Evolutionary conservation across 2,329 filamentous ascomycete species (phyloP).

Genomic region (Colletotrichum sp.): DNA sequence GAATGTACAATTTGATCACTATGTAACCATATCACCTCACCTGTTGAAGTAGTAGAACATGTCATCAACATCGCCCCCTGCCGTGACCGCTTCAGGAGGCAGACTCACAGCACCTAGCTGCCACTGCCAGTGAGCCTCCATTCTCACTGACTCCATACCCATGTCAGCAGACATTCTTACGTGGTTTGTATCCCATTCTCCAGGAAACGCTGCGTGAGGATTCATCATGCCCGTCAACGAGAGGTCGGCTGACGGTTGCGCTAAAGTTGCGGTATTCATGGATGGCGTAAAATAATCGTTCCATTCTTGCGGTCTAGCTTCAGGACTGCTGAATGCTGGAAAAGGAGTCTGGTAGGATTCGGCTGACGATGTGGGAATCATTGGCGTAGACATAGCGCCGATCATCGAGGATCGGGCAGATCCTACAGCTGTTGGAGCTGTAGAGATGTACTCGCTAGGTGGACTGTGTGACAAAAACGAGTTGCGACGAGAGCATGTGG

Average conservation of each 20-base stretch:
- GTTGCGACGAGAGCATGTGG: not conserved
- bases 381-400: slow-evolving; percentile 22
- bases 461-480: not conserved
- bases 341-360: slow-evolving; percentile 18
- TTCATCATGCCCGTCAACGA: not conserved
- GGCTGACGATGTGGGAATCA: not conserved
- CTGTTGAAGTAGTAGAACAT: slow-evolving; percentile 17
- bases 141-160: not conserved
- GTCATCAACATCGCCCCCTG: slow-evolving; percentile 24
- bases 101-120: slow-evolving; percentile 24
- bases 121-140: not conserved
- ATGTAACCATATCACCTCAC: not conserved
- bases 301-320: slow-evolving; percentile 30
- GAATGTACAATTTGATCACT: not conserved
- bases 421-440: slow-evolving; percentile 17
- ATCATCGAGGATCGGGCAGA: slow-evolving; percentile 8
- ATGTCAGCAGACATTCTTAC: not conserved
- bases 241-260: not conserved
- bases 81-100: slow-evolving; percentile 21
- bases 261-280: not conserved
- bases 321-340: slow-evolving; percentile 26
- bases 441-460: slow-evolving; percentile 1
- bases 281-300: not conserved
- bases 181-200: not conserved
- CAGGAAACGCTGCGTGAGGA: not conserved